phyloP scores from a whole-genome alignment of 176 grass and related monocot genomes.

The Musa acuminata region DNA sequence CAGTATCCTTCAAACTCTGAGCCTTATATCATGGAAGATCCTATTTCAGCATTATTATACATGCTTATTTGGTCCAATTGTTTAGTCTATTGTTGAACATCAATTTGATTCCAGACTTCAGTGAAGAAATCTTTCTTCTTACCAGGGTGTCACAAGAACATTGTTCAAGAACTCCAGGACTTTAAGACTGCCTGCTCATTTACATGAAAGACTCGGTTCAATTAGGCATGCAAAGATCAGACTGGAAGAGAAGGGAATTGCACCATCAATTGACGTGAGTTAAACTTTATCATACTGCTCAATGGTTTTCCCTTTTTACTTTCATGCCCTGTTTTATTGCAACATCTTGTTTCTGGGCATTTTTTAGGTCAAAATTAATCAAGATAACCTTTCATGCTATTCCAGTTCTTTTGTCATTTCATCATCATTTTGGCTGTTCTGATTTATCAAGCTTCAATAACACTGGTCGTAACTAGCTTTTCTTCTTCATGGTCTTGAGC shows the following conservation, averaged over 20 bases:
- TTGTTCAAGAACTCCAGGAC: conserved; percentile 66
- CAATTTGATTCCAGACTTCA: neutral
- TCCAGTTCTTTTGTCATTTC: too few species aligned
- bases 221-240: conserved; percentile 67
- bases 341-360: neutral
- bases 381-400: too few species aligned
- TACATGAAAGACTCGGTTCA: conserved; percentile 66
- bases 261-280: conserved; percentile 66
- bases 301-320: neutral
- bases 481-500: neutral
- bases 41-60: too few species aligned
- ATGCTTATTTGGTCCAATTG: too few species aligned
- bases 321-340: conserved; percentile 5
- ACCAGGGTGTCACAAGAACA: conserved; percentile 84
- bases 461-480: neutral
- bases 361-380: too few species aligned
- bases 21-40: too few species aligned
- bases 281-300: neutral
- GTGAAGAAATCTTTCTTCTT: neutral
- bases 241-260: conserved; percentile 73
- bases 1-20: too few species aligned
- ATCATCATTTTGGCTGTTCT: too few species aligned
- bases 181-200: conserved; percentile 72
- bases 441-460: too few species aligned
- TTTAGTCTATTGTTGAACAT: neutral